phyloP scores from a whole-genome alignment of 1,139 yeast genomes.

The Pichia sp. region DNA sequence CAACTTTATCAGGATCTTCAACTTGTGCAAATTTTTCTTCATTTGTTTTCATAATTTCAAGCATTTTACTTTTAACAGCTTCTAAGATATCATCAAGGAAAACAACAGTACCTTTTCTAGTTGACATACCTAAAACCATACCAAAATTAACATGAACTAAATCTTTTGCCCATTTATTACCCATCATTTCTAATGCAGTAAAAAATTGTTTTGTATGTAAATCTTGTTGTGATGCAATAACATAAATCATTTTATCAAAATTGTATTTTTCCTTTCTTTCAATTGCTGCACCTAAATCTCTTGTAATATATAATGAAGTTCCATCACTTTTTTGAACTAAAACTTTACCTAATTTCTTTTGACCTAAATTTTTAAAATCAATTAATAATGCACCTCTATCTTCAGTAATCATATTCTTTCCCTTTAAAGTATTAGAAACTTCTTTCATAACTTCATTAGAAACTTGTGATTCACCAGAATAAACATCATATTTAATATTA shows the following conservation, averaged over 20 bases:
- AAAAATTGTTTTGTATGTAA: conserved; percentile 91
- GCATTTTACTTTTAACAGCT: conserved; percentile 94
- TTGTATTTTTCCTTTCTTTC: conserved; percentile 79
- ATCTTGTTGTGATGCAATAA: conserved; percentile 94
- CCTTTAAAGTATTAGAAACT: conserved; percentile 57
- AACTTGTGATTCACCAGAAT: conserved; percentile 96
- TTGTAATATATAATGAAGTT: conserved; percentile 86
- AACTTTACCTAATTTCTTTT: conserved; percentile 91
- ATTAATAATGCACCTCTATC: conserved; percentile 90
- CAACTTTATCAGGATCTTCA: conserved; percentile 90
- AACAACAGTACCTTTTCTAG: conserved; percentile 97
- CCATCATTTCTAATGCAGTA: conserved; percentile 91
- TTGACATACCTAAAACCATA: conserved; percentile 98
- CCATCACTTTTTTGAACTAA: conserved; percentile 95
- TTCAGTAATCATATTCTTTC: conserved; percentile 69
- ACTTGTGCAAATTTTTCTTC: conserved; percentile 89
- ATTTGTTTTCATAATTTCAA: conserved; percentile 93
- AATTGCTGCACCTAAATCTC: conserved; percentile 97
- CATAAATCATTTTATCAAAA: conserved; percentile 95
- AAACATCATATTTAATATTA: conserved; percentile 78
- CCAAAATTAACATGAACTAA: conserved; percentile 89
- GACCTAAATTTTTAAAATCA: conserved; percentile 70
- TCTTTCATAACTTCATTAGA: conserved; percentile 63
- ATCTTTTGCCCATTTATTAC: conserved; percentile 73
- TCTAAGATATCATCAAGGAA: conserved; percentile 91